These are phyloP conservation scores for Brassica rapa DNA, from an alignment of 345 rosid species.

Conservation along the genomic window DNA sequence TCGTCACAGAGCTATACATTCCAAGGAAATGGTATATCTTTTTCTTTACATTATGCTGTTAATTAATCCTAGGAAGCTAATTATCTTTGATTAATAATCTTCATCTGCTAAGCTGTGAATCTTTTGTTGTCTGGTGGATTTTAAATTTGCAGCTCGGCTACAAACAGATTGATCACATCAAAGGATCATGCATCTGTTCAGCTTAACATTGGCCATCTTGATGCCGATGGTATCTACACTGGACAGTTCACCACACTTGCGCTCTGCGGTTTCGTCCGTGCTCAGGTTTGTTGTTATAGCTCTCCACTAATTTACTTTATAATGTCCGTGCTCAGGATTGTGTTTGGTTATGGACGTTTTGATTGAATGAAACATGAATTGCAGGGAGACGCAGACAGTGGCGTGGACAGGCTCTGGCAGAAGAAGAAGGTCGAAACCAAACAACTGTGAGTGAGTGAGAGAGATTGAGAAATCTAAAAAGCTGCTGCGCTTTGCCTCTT, in stretches of 20 bases:
- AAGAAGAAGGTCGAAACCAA: constrained; percentile 44
- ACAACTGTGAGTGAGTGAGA: constrained; percentile 19
- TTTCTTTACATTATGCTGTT: neutral
- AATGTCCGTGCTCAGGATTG: constrained; percentile 55
- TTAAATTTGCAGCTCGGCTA: constrained; percentile 57
- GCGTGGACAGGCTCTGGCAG: constrained; percentile 63
- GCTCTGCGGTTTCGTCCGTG: constrained; percentile 67
- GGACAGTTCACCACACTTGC: constrained; percentile 63
- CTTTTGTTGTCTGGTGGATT: neutral
- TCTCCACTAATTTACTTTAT: neutral
- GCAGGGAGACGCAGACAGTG: constrained; percentile 78
- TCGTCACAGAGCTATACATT: constrained; percentile 81
- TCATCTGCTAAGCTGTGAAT: neutral
- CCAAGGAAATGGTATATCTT: constrained; percentile 78
- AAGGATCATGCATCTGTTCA: constrained; percentile 76
- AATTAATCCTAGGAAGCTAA: neutral
- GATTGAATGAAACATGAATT: neutral
- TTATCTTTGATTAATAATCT: neutral
- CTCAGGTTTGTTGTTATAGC: constrained; percentile 52
- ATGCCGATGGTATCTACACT: constrained; percentile 56
- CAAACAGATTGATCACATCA: constrained; percentile 69
- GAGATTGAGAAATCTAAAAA: neutral
- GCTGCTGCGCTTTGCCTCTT: neutral
- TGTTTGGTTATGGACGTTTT: neutral
- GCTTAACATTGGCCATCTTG: constrained; percentile 66